Percentiles rank a stretch among this genome's conserved stretches.
Conservation (phyloP, 805 yeast genomes). For the Nakazawaea ambrosiae region DNA sequence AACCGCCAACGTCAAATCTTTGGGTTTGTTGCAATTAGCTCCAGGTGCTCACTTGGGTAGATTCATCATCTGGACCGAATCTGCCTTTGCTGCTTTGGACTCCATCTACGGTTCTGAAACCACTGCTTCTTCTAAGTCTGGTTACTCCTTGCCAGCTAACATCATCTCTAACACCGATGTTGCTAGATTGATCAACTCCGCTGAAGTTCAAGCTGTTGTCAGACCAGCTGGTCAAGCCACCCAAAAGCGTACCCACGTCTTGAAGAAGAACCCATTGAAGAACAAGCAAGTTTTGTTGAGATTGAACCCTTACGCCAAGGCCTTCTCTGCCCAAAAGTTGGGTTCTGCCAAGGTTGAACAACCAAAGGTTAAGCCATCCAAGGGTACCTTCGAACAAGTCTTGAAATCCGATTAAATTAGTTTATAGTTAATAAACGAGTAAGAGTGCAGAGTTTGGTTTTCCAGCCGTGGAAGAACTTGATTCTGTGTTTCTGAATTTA, state of each 20-base stretch:
- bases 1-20: slow-evolving; percentile 84
- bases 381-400: slow-evolving; percentile 62
- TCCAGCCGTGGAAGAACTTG: too few species aligned
- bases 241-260: slow-evolving; percentile 91
- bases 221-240: slow-evolving; percentile 93
- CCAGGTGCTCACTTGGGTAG: slow-evolving; percentile 99
- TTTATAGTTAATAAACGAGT: slow-evolving; percentile 16
- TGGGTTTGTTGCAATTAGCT: slow-evolving; percentile 96
- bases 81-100: slow-evolving; percentile 96
- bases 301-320: slow-evolving; percentile 99
- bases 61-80: slow-evolving; percentile 99
- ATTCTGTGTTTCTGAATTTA: too few species aligned
- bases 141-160: slow-evolving; percentile 91
- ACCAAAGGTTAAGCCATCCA: slow-evolving; percentile 57
- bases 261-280: slow-evolving; percentile 99
- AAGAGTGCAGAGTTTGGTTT: background rate
- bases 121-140: slow-evolving; percentile 75
- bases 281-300: slow-evolving; percentile 97
- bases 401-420: slow-evolving; percentile 51
- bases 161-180: slow-evolving; percentile 93
- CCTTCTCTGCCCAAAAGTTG: slow-evolving; percentile 84
- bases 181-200: slow-evolving; percentile 95
- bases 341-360: slow-evolving; percentile 75
- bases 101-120: slow-evolving; percentile 94
- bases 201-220: slow-evolving; percentile 97